Percentiles rank a stretch among this genome's conserved stretches.
Evolutionary conservation across 1,284 basidiomycete species (phyloP).

Genomic region (Pseudozyma tsukubaensis): DNA sequence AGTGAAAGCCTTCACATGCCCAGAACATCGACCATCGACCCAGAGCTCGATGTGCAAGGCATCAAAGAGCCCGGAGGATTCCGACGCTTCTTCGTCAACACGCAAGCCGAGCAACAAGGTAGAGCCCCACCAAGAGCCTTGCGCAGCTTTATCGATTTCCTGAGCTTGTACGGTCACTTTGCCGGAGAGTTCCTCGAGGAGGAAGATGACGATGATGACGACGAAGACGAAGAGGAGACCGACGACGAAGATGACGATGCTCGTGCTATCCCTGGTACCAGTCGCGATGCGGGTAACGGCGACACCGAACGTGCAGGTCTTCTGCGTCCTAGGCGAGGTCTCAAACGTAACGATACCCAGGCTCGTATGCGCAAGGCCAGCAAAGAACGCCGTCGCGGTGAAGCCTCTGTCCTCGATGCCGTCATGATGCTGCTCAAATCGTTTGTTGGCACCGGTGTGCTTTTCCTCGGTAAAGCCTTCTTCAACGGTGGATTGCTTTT

Average conservation of each 20-base stretch:
- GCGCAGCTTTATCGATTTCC: constrained; percentile 67
- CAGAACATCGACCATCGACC: constrained; percentile 60
- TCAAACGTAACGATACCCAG: constrained; percentile 39
- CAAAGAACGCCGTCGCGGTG: constrained; percentile 57
- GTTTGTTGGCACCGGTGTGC: constrained; percentile 94
- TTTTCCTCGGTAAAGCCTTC: constrained; percentile 98
- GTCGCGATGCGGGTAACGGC: constrained; percentile 46
- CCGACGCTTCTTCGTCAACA: constrained; percentile 61
- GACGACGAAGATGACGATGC: constrained; percentile 37
- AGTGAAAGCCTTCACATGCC: constrained; percentile 65
- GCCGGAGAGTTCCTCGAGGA: constrained; percentile 65
- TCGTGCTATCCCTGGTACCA: constrained; percentile 43
- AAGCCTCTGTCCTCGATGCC: constrained; percentile 65
- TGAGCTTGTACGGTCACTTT: constrained; percentile 67
- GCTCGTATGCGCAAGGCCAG: constrained; percentile 54
- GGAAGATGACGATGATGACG: constrained; percentile 58
- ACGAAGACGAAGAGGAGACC: constrained; percentile 55
- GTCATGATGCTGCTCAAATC: constrained; percentile 75
- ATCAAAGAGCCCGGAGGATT: constrained; percentile 67
- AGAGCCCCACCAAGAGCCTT: constrained; percentile 61
- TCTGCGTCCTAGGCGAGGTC: constrained; percentile 39
- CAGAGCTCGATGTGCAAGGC: constrained; percentile 55
- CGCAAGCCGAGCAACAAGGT: constrained; percentile 61
- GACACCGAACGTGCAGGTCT: constrained; percentile 56
- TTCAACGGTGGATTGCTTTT: constrained; percentile 95